Conservation (phyloP, 805 yeast species). For the Saturnispora sanitii region DNA sequence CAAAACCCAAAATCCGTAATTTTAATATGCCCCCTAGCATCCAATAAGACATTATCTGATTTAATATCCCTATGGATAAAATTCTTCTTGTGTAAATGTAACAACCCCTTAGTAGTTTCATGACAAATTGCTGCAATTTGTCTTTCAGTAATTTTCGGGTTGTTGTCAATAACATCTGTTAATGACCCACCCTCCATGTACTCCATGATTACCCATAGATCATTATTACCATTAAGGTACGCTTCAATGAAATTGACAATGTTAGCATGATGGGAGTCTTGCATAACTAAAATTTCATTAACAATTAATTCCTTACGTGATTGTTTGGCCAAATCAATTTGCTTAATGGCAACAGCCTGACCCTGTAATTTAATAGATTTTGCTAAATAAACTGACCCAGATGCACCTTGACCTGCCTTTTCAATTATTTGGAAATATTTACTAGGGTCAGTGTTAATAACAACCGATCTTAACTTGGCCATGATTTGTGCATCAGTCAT, state of each 20-base stretch:
- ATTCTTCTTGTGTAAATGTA: constrained; percentile 83
- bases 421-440: constrained; percentile 67
- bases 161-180: constrained; percentile 91
- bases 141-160: constrained; percentile 65
- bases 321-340: constrained; percentile 85
- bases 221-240: constrained; percentile 66
- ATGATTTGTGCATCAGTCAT: constrained; percentile 84
- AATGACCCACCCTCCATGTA: constrained; percentile 98
- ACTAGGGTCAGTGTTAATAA: constrained; percentile 77
- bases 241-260: constrained; percentile 93
- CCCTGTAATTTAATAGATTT: constrained; percentile 42
- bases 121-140: constrained; percentile 88
- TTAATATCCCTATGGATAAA: constrained; percentile 96
- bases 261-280: constrained; percentile 86
- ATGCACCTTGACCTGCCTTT: constrained; percentile 96
- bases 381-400: constrained; percentile 90
- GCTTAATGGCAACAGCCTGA: constrained; percentile 85
- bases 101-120: constrained; percentile 85
- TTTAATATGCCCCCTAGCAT: constrained; percentile 76
- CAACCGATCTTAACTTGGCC: constrained; percentile 73
- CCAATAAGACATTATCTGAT: constrained; percentile 86
- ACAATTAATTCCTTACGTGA: constrained; percentile 92
- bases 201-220: constrained; percentile 99
- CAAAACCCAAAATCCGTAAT: constrained; percentile 94
- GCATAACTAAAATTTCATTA: constrained; percentile 94